These are phyloP conservation scores for Diaporthe destruens DNA, from an alignment of 2,329 filamentous ascomycete species.

Conservation along the genomic window DNA sequence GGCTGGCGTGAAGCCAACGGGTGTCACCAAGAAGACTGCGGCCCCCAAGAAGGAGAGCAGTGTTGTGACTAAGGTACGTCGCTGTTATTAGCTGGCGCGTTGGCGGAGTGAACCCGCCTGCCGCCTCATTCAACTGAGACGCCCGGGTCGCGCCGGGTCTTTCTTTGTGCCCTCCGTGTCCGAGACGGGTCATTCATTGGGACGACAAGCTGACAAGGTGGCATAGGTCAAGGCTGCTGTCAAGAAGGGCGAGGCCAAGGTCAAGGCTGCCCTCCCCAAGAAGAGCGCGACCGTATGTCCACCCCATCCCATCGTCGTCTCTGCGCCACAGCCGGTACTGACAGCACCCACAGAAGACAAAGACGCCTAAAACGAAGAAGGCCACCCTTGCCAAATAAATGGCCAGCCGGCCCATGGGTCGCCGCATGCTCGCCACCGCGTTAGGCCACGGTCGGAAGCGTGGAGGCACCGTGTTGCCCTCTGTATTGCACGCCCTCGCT, in stretches of 20 bases:
- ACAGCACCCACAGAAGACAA: slow-evolving; percentile 45
- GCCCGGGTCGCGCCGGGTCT: not conserved
- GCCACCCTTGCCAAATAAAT: slow-evolving; percentile 45
- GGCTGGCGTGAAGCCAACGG: slow-evolving; percentile 49
- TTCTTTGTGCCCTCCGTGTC: not conserved
- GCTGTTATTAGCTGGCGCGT: not conserved
- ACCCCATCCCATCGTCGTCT: not conserved
- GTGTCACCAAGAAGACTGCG: slow-evolving; percentile 54
- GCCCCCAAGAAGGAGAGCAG: slow-evolving; percentile 52
- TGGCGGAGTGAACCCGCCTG: not conserved
- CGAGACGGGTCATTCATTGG: not conserved
- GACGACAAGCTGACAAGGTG: not conserved
- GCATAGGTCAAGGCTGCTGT: slow-evolving; percentile 49
- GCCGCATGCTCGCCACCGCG: not conserved
- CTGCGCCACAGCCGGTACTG: not conserved
- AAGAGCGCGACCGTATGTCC: slow-evolving; percentile 43
- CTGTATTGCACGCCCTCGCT: slow-evolving; percentile 12
- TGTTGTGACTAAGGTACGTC: slow-evolving; percentile 50
- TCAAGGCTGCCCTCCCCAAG: slow-evolving; percentile 43
- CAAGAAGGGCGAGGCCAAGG: slow-evolving; percentile 49
- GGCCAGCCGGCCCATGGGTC: not conserved
- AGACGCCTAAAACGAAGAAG: slow-evolving; percentile 50
- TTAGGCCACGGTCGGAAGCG: slow-evolving; percentile 37
- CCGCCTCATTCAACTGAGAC: not conserved
- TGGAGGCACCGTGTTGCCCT: slow-evolving; percentile 19